Evolutionary conservation across 176 grass and related monocot species (phyloP).

Genomic region (bread wheat (Triticum aestivum)): DNA sequence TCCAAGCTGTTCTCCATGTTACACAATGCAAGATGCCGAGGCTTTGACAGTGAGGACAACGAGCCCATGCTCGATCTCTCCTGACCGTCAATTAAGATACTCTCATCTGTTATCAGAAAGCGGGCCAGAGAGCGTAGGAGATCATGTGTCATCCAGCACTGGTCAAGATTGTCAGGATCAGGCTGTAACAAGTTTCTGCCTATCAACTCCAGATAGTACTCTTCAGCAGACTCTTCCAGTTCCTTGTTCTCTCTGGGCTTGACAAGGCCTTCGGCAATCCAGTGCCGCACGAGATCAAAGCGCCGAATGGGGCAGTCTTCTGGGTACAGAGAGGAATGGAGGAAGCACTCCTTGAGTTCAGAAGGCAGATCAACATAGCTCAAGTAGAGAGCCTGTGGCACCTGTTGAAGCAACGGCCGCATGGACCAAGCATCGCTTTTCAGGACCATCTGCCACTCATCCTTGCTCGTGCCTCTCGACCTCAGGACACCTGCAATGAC

Average conservation of each 20-base stretch:
- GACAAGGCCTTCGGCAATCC: conserved; percentile 81
- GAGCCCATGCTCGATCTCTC: conserved; percentile 39
- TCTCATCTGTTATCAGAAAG: conserved; percentile 66
- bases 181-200: conserved; percentile 67
- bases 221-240: conserved; percentile 72
- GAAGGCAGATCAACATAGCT: conserved; percentile 71
- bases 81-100: conserved; percentile 46
- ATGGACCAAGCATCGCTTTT: conserved; percentile 55
- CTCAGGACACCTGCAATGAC: conserved; percentile 59
- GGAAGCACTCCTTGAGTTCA: conserved; percentile 78
- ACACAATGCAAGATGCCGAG: conserved; percentile 51
- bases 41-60: conserved; percentile 43
- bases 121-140: conserved; percentile 50
- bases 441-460: conserved; percentile 62
- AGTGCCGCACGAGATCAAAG: conserved; percentile 56
- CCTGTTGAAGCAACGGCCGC: conserved; percentile 39
- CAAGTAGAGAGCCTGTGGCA: conserved; percentile 62
- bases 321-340: conserved; percentile 70
- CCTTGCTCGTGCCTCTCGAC: conserved; percentile 41
- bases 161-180: conserved; percentile 50
- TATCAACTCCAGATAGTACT: conserved; percentile 58
- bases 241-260: conserved; percentile 18
- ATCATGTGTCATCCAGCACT: conserved; percentile 60
- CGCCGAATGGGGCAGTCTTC: conserved; percentile 47
- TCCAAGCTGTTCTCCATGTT: conserved; percentile 51